Base-by-base conservation (phyloP, 2,329 filamentous ascomycete species). In the Exophiala alcalophila region DNA sequence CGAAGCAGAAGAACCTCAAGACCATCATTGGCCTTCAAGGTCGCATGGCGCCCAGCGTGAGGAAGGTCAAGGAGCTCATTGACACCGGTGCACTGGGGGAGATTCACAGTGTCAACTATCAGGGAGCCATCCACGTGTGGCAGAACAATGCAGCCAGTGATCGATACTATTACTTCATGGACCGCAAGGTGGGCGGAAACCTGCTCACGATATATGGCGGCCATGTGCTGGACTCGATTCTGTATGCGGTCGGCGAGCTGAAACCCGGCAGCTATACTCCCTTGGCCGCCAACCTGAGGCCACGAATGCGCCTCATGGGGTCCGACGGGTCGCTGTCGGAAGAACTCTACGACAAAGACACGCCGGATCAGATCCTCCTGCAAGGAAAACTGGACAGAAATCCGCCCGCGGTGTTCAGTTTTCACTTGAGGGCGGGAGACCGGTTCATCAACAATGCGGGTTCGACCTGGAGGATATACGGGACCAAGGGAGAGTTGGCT, bases 21-120 rank as follows among this genome's bases (percentile, higher is more conserved):
- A 70, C 66, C 2, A 58, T 77, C 3, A 67, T 80, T 0, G 75
- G 74, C 0, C 44, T 78, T 2, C 78, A 81, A 53, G 74, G 72
- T 0, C 63, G 69, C 0, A 53, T 72, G 5, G 59, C 70, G 0
- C 75, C 77, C 0, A 50, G 68, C 0, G 56, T 72, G 2, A 47
- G 60, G 1, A 73, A 69, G 52, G 21, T 80, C 3, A 66, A 63
- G 19, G 61, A 69, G 9, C 26, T 78, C 1, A 36, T 81, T 5
- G 57, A 56, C 1, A 57, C 62, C 0, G 74, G 73, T 0, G 60
- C 58, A 3, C 68, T 81, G 20, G 77, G 78, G 0, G 71, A 68
- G 27, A 62, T 81, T 1, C 53, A 80, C 14, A 77, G 74, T 43
- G 71, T 67, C 6, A 73, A 77, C 24, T 51, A 71, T 6, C 61